Evolutionary conservation across 129 eudicot species (phyloP), one percentile per base, ranked within the genome.

Genomic region (Artemisia argyi): DNA sequence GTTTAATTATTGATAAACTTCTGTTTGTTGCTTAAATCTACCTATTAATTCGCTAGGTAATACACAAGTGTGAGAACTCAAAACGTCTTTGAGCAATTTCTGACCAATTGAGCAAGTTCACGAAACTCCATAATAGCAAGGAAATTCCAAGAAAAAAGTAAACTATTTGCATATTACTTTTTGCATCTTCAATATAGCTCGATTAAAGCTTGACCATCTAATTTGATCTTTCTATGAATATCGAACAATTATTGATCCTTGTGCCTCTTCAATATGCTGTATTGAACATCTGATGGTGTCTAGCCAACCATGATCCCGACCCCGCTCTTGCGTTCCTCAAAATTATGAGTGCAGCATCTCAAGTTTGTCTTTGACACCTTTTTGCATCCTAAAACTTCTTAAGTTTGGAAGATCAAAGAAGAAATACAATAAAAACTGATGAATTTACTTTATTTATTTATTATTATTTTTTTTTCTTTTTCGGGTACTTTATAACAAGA

Each of bases 171-270:
- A 51, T 63, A 15, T 73, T 13, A 18, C 78, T 73, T 62, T 73
- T 49, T 49, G 54, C 78, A 35, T 73, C 63, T 73, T 73, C 62
- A 62, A 12, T 56, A 5, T 47, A 75, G 54, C 60, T 32, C 73
- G 32, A 47, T 55, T 66, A 58, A 66, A 66, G 67, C 50, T 42
- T n/a, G 73, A 26, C 79, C 79, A 76, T 76, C 58, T 20, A 68
- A 66, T 56, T 46, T 75, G 67, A 57, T 56, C 42, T 67, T 44
- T 18, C n/a, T 16, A 46, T 56, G 59, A 16, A 44, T 66, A 56
- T 57, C 10, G 61, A 75, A 75, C 61, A 75, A 46, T 46, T 61
- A 53, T 16, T 24, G 68, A 55, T 52, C 66, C 18, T 75, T 75
- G 54, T 75, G 44, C 53, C 67, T 66, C 50, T 66, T 66, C 24